Base-by-base conservation (phyloP, 1,284 basidiomycete species). In the Sporisorium iseilematis-ciliati region DNA sequence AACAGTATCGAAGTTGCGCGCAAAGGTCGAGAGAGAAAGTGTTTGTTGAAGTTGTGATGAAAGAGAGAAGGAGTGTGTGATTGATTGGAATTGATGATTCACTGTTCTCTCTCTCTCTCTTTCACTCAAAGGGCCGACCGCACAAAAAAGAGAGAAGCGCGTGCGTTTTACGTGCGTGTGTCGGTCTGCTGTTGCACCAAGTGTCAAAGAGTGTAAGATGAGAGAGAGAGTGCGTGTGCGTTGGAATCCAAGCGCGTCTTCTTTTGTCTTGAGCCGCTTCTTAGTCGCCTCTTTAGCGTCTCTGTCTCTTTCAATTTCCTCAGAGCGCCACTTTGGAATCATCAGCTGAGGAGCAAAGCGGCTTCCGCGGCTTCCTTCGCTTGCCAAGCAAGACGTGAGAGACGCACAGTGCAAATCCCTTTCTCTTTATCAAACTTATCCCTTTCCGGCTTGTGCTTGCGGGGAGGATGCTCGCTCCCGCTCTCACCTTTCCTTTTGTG, bases 101-200 rank as follows among this genome's bases (percentile, higher is more conserved):
- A 38, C 35, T 38, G 12, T 38, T 16, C 6, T 38, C 14, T 38
- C 35, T 38, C 18, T 45, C 43, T 25, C 43, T n/a, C 18, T n/a
- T n/a, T 31, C 29, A 29, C 29, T 5, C 29, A 35, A 35, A 35
- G 33, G 33, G 12, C n/a, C n/a, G 12, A 35, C n/a, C n/a, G n/a
- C n/a, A n/a, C n/a, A 35, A 14, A 35, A 35, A 35, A 35, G 8
- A 16, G 33, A 38, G 20, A 51, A 11, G 49, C 31, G 49, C 31
- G 31, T 51, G 49, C 49, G 49, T 31, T 29, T 29, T 49, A 12
- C 16, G n/a, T 51, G 49, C 21, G 49, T 51, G 49, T 21, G 49
- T 38, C 29, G 5, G 49, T 51, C 33, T 26, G 48, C 20, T 4
- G 10, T 7, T 31, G 12, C 16, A 6, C 4, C 11, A 12, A 18